These are phyloP conservation scores for Bondarzewia mesenterica DNA, from an alignment of 1,284 basidiomycete species.

Conservation along the genomic window DNA sequence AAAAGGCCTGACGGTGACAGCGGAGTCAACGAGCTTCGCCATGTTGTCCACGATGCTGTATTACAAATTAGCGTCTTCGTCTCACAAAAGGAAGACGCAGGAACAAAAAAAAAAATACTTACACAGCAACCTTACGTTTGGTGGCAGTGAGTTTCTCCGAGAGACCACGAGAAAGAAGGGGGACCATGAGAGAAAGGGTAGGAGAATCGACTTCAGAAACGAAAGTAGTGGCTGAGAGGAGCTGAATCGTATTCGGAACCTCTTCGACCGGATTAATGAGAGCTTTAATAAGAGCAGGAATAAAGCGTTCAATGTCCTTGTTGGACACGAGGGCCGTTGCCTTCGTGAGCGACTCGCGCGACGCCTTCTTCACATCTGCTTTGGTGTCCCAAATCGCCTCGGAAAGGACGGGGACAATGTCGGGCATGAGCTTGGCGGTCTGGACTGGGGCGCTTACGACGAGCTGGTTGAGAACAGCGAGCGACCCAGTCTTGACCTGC, in stretches of 20 bases:
- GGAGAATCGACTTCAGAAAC: constrained; percentile 99
- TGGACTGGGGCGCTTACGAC: constrained; percentile 80
- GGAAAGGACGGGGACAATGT: constrained; percentile 91
- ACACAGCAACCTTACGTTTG: constrained; percentile 96
- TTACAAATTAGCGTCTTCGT: constrained; percentile 10
- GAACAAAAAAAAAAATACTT: constrained; percentile 24
- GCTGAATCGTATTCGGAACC: constrained; percentile 92
- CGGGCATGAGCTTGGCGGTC: constrained; percentile 88
- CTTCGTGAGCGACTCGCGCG: constrained; percentile 91
- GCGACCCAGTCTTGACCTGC: constrained; percentile 94
- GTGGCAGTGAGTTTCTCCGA: constrained; percentile 91
- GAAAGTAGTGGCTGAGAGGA: constrained; percentile 99
- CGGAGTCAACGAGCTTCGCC: constrained; percentile 95
- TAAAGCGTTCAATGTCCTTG: constrained; percentile 99
- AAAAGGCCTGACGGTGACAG: constrained; percentile 93
- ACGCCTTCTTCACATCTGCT: constrained; percentile 98
- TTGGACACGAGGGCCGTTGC: constrained; percentile 92
- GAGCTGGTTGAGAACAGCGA: constrained; percentile 86
- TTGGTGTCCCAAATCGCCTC: constrained; percentile 99
- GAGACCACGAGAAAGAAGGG: constrained; percentile 93
- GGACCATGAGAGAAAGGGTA: constrained; percentile 98
- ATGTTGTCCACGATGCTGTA: constrained; percentile 93
- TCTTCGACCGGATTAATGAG: constrained; percentile 99
- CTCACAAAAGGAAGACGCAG: constrained; percentile 7
- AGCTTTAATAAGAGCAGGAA: constrained; percentile 95